phyloP scores from a whole-genome alignment of 768 basidiomycete genomes.

The Scleroderma citrinum region DNA sequence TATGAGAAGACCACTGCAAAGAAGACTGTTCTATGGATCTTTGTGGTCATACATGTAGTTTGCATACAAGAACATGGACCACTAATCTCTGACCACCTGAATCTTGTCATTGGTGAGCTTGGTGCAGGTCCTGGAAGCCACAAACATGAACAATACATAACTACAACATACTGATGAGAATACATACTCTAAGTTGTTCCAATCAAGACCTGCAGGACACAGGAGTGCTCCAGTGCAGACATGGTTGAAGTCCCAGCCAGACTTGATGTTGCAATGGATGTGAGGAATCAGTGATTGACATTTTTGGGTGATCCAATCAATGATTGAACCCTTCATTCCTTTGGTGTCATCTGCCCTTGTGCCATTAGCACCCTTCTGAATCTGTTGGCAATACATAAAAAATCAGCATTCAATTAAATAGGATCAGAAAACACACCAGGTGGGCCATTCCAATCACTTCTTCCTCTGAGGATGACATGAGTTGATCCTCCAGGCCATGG shows the following conservation, averaged over 20 bases:
- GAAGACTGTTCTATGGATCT: slow-evolving; percentile 24
- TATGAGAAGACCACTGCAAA: slow-evolving; percentile 3
- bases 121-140: neutral
- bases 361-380: slow-evolving; percentile 19
- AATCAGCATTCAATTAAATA: neutral
- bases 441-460: slow-evolving; percentile 12
- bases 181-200: slow-evolving; percentile 12
- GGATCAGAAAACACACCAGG: slow-evolving; percentile 7
- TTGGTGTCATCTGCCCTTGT: slow-evolving; percentile 13
- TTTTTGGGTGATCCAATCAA: slow-evolving; percentile 21
- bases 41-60: slow-evolving; percentile 14
- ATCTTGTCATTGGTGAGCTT: slow-evolving; percentile 10
- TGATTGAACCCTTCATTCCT: slow-evolving; percentile 14
- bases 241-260: slow-evolving; percentile 12
- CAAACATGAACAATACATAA: too few relatives aligned
- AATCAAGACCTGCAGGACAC: slow-evolving; percentile 17
- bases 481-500: slow-evolving; percentile 10
- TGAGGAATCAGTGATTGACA: slow-evolving; percentile 8
- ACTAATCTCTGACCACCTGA: slow-evolving; percentile 16
- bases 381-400: slow-evolving; percentile 7
- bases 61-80: slow-evolving; percentile 19
- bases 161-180: too few relatives aligned
- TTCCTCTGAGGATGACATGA: slow-evolving; percentile 9
- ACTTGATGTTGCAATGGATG: slow-evolving; percentile 9
- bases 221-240: slow-evolving; percentile 15